Base-by-base conservation (phyloP, 1,139 yeast genomes). In the Saccharomyces hybrid region DNA sequence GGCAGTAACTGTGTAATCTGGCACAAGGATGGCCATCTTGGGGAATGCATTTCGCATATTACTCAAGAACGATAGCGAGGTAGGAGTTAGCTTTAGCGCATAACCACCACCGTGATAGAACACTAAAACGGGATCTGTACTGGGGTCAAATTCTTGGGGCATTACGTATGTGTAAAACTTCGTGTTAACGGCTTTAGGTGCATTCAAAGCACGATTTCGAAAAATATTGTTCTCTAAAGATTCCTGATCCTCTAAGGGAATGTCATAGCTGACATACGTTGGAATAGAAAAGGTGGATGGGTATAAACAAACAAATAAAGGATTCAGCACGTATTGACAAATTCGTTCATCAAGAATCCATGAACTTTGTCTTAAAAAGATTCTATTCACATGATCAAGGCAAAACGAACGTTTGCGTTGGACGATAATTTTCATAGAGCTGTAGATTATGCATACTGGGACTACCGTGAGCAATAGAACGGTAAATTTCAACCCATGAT, bases 21-120 rank as follows among this genome's bases (percentile, higher is more conserved):
- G 56, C 1, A 61, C 32, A 6, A 61, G 51, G 19, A 62, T 60
- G 1, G 61, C 59, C 55, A 54, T 56, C 3, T 49, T 52, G 3
- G 63, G 62, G 27, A 52, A 58, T 4, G 42, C 38, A 47, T 51
- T 54, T 6, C 55, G 48, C 4, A 62, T 21, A 34, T 59, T 57
- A 2, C 52, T 55, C 24, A 62, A 47, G 29, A 57, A 62, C 7
- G 55, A 28, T 7, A 59, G 31, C 2, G 60, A 54, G 8, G 57
- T 34, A 1, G 64, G 62, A 1, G 58, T 47, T 28, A 60, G 46
- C 42, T 55, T 54, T 3, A 62, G 24, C 3, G 62, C 61, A 55
- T 57, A 62, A 2, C 65, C 66, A 50, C 66, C 66, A 32, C 66
- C 66, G 54, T 62, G 66, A n/a, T 56, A 56, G 29, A 54, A 62